Conservation (phyloP, 441 rosid genomes). For the Aquilaria agallochum region DNA sequence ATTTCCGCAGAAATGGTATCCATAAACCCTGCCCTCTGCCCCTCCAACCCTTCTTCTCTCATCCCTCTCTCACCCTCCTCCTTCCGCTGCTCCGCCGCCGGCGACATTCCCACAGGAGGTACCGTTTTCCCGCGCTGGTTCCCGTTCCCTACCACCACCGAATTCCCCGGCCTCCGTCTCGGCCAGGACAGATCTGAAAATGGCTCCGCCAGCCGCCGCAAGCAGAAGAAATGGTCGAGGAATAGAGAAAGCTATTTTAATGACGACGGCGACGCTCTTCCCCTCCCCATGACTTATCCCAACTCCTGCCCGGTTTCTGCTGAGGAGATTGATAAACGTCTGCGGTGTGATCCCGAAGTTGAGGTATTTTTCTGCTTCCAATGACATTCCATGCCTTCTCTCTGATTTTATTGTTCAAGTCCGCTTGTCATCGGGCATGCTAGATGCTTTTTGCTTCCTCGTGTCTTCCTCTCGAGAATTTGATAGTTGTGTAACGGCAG, state of each 20-base stretch:
- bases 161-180: constrained; percentile 38
- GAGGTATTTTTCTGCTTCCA: constrained; percentile 33
- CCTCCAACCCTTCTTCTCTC: constrained; percentile 32
- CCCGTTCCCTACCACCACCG: constrained; percentile 32
- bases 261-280: constrained; percentile 69
- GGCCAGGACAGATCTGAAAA: constrained; percentile 35
- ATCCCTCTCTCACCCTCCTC: constrained; percentile 24
- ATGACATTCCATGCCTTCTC: background rate
- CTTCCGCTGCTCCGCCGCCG: constrained; percentile 56
- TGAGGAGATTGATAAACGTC: constrained; percentile 67
- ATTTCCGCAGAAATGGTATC: constrained; percentile 53
- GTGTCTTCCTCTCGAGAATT: background rate
- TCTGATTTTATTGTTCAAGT: too few species aligned
- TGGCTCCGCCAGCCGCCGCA: constrained; percentile 28
- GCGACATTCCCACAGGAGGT: constrained; percentile 30
- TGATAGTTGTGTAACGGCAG: too few species aligned
- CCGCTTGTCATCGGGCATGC: background rate
- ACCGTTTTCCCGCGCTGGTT: constrained; percentile 41
- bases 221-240: constrained; percentile 69
- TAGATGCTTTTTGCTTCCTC: background rate
- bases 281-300: constrained; percentile 93
- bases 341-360: constrained; percentile 61
- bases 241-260: constrained; percentile 69
- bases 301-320: constrained; percentile 70
- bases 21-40: constrained; percentile 39